Evolutionary conservation across 768 basidiomycete species (phyloP).

Genomic region (Sistotremastrum niveocremeum): DNA sequence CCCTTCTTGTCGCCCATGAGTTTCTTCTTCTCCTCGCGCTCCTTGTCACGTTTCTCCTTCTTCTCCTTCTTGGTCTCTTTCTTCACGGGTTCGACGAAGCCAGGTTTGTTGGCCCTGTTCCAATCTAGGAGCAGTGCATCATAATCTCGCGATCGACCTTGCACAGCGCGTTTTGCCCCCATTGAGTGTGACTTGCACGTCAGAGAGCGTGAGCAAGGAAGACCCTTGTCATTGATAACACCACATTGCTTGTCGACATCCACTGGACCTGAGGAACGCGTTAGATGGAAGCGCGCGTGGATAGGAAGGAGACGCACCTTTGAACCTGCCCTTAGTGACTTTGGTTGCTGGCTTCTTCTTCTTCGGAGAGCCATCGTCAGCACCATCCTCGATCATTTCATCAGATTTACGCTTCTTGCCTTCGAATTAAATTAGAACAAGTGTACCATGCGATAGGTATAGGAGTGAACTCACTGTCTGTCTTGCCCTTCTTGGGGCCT

Average conservation of each 20-base stretch:
- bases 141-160: slow-evolving; percentile 70
- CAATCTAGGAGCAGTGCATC: slow-evolving; percentile 86
- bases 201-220: slow-evolving; percentile 87
- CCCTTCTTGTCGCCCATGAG: slow-evolving; percentile 28
- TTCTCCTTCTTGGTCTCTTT: slow-evolving; percentile 77
- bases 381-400: slow-evolving; percentile 33
- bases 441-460: slow-evolving; percentile 4
- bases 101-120: slow-evolving; percentile 79
- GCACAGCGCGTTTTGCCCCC: slow-evolving; percentile 88
- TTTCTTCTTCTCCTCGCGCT: slow-evolving; percentile 71
- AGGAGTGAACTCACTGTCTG: slow-evolving; percentile 1
- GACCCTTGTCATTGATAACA: slow-evolving; percentile 89
- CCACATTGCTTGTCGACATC: slow-evolving; percentile 90
- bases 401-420: slow-evolving; percentile 64
- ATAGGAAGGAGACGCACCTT: slow-evolving; percentile 22
- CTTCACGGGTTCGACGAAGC: slow-evolving; percentile 80
- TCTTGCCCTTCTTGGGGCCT: slow-evolving; percentile 44
- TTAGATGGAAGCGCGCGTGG: not conserved
- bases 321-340: slow-evolving; percentile 64
- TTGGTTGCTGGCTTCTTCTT: slow-evolving; percentile 57
- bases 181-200: slow-evolving; percentile 98
- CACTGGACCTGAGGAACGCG: slow-evolving; percentile 39
- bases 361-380: slow-evolving; percentile 60
- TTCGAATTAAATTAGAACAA: slow-evolving; percentile 9
- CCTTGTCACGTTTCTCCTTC: slow-evolving; percentile 70